Percentiles rank a stretch among this genome's conserved stretches.
phyloP scores from a whole-genome alignment of 306 rosid genomes.

The Medicago arabica region DNA sequence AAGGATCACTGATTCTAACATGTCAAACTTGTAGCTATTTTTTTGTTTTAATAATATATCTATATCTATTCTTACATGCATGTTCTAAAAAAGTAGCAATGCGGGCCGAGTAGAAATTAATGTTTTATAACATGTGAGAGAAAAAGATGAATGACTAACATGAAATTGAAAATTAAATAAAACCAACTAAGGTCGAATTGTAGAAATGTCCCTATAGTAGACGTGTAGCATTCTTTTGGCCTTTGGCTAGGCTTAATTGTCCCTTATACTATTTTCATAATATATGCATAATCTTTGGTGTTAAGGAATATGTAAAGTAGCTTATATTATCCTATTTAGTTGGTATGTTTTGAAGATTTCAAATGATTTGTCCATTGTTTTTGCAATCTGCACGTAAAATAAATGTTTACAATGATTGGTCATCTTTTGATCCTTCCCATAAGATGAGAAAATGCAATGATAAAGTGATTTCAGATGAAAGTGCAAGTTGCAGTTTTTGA shows the following conservation, averaged over 20 bases:
- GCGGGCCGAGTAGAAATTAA: too few relatives aligned
- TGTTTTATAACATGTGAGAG: too few relatives aligned
- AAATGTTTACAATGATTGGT: constrained; percentile 4
- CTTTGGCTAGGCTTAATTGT: too few relatives aligned
- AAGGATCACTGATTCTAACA: background rate
- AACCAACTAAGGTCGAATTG: too few relatives aligned
- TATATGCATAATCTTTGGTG: too few relatives aligned
- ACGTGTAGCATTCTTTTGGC: too few relatives aligned
- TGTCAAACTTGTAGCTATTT: background rate
- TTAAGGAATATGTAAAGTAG: background rate
- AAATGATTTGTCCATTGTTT: background rate
- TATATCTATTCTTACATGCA: background rate
- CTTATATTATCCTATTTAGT: background rate
- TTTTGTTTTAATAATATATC: too few relatives aligned
- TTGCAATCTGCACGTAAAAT: constrained; percentile 1
- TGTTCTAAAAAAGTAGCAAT: background rate
- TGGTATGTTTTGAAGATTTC: background rate
- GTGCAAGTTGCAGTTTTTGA: constrained; percentile 1
- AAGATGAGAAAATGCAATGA: constrained; percentile 10
- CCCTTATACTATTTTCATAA: too few relatives aligned
- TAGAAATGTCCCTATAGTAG: too few relatives aligned
- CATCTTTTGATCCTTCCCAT: background rate
- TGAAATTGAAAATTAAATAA: too few relatives aligned
- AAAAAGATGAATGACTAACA: too few relatives aligned
- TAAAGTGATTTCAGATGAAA: constrained; percentile 12